Conservation (phyloP, 306 rosid species). For the Biancaea sappan region DNA sequence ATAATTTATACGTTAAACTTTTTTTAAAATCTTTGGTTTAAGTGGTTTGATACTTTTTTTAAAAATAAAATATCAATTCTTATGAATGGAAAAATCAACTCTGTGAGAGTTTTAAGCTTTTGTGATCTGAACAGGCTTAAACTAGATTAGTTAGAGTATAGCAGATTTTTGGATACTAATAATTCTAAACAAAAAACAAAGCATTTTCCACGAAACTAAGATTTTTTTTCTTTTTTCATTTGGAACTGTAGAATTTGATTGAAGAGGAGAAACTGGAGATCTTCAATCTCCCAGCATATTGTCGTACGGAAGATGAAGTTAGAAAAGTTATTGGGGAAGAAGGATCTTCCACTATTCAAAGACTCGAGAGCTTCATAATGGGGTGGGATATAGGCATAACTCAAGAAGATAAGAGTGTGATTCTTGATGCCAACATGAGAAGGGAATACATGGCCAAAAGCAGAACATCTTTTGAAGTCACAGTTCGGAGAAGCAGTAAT, state of each 20-base stretch:
- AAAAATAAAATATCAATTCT: too few species aligned
- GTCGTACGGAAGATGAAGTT: constrained; percentile 38
- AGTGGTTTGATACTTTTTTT: too few species aligned
- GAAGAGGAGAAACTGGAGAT: constrained; percentile 38
- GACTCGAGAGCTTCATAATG: constrained; percentile 25
- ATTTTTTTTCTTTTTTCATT: too few species aligned
- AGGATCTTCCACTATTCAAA: constrained; percentile 43
- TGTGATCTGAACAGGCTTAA: too few species aligned
- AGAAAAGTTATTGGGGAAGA: constrained; percentile 39
- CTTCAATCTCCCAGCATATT: constrained; percentile 43
- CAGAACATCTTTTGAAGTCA: constrained; percentile 44
- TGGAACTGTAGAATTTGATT: constrained; percentile 50
- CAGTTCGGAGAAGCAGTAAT: constrained; percentile 48
- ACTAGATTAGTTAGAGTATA: too few species aligned
- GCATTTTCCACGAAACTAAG: too few species aligned
- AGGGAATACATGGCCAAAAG: constrained; percentile 24
- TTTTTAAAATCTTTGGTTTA: too few species aligned
- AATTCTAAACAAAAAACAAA: too few species aligned
- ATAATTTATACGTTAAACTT: too few species aligned
- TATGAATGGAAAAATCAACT: too few species aligned
- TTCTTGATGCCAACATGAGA: constrained; percentile 1
- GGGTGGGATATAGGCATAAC: not conserved
- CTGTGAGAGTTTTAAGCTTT: too few species aligned
- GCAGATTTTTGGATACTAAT: not conserved
- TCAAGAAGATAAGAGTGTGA: not conserved